Base-by-base conservation (phyloP, 75 land plant genomes). In the Sequoia sempervirens region DNA sequence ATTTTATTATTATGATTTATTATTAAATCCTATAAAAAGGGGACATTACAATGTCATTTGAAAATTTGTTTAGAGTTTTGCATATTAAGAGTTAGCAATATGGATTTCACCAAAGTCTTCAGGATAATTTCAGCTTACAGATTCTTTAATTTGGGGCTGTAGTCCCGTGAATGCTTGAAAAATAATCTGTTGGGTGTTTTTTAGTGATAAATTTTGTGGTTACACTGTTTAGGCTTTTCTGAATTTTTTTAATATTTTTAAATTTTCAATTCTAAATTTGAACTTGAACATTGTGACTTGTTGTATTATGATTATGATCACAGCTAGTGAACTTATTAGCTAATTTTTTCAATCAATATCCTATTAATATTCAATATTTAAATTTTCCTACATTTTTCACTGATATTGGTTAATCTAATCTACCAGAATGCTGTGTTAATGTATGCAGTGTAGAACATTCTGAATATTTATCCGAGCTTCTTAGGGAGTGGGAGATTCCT, bases 371-470 rank as follows among this genome's bases (percentile, higher is more conserved):
- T 81, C 30, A 81, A 32, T 18, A 54, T 66, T n/a, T n/a, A n/a
- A n/a, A n/a, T n/a, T 32, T 30, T 70, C 37, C 73, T 28, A 70
- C 73, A 11, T 11, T 32, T 32, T 70, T 70, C 36, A 70, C 2
- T 61, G 66, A 61, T 58, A 69, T 30, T 11, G 32, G 32, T 32
- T 70, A 70, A 11, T 70, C 73, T 32, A 28, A 45, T 84, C 85
- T 20, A 32, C 32, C 52, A 30, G 28, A 50, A 61, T 13, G 4
- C 82, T 83, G 68, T 38, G 40, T 80, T 17, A 56, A 32, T 28
- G 83, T 56, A 56, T 94, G 92, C 97, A 96, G 99, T 88, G 99
- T 98, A 82, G 99, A 98, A 85, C 93, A 98, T 81, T 96, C 99
- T 84, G 99, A 98, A 84, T 85, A 89, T 81, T 85, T 98, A n/a